Base-by-base conservation (phyloP, 768 basidiomycete species). In the Suillus hirtellus region DNA sequence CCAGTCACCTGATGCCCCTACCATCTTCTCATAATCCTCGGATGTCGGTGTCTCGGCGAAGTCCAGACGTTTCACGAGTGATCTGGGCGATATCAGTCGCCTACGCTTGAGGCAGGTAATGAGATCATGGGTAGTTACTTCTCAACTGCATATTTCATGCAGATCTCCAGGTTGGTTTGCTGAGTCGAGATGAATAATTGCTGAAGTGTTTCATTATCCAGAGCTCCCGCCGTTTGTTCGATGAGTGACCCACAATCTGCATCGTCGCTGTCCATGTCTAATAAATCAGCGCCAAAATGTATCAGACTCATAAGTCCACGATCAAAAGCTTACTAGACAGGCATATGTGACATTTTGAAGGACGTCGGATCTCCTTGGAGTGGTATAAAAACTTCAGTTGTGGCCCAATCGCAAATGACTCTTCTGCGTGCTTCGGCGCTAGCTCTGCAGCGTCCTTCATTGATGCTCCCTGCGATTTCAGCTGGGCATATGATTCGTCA, bases 401-500 rank as follows among this genome's bases (percentile, higher is more conserved):
- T 44, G 43, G 1, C 0, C 43, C 43, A n/a, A 10, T n/a, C 9
- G 43, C 43, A n/a, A 44, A 44, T 3, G 4, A 44, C 0, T 44
- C 43, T 19, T 44, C 43, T 2, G 43, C 43, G 9, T 10, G 43
- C 9, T n/a, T 44, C 10, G 19, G 43, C 19, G 43, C 43, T 9
- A 0, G 19, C n/a, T 44, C 43, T 44, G 10, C 19, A n/a, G 43
- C 43, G 0, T 44, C 43, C 19, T 44, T 3, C 43, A 19, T 10
- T 0, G 43, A 44, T 50, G 63, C 15, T 31, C 64, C 69, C 19
- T 67, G 54, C 31, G 60, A 52, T 46, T 56, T 19, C 15, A 70
- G 60, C 35, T 60, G 9, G 9, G 65, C 53, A 42, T 67, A 73
- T 59, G 71, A 69, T 53, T 66, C 56, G 27, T 19, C 43, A 44